Conservation (phyloP, 495 filamentous ascomycete genomes). For the Penicillium daleae region DNA sequence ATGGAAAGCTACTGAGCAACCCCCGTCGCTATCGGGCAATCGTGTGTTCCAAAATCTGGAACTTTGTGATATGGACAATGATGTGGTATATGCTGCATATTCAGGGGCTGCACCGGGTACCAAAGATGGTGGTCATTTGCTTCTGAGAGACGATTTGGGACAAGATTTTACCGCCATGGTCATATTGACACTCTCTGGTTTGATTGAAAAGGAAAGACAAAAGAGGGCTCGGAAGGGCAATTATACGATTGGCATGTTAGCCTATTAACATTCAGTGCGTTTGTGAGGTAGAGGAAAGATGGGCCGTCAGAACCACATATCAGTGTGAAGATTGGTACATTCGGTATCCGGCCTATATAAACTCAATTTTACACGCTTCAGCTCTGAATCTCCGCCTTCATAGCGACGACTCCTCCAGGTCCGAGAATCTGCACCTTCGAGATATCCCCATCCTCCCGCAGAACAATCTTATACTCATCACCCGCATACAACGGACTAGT, state of each 20-base stretch:
- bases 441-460: constrained; percentile 38
- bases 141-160: neutral
- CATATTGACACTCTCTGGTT: neutral
- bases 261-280: neutral
- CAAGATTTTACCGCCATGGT: neutral
- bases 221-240: neutral
- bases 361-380: neutral
- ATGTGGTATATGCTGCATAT: neutral
- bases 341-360: neutral
- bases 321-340: neutral
- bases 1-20: neutral
- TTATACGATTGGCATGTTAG: neutral
- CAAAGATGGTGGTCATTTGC: neutral
- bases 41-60: neutral
- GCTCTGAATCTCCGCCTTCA: constrained; percentile 50
- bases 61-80: neutral
- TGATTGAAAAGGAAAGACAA: neutral
- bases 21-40: neutral
- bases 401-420: constrained; percentile 44
- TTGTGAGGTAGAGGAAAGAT: too few relatives aligned
- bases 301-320: too few relatives aligned
- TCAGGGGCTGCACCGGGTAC: neutral
- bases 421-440: constrained; percentile 46
- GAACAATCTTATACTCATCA: constrained; percentile 52
- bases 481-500: constrained; percentile 64